Percentiles rank a stretch among this genome's conserved stretches.
Evolutionary conservation across 2,329 filamentous ascomycete genomes (phyloP).

Genomic region (Sphaerulina musiva): DNA sequence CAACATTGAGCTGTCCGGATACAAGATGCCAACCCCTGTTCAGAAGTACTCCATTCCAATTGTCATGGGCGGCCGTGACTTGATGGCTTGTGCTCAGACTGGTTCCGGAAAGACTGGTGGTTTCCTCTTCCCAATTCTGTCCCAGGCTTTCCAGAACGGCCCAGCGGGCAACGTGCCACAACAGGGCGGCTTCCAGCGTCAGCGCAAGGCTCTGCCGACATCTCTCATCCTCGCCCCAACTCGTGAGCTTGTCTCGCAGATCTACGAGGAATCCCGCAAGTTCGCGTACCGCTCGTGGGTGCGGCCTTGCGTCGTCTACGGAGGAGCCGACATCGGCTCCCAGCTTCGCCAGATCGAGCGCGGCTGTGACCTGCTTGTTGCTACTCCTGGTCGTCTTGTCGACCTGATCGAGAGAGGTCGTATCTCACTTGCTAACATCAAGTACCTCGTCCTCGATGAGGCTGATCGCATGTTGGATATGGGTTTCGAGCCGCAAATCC

Average conservation of each 20-base stretch:
- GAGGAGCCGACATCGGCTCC: slow-evolving; percentile 96
- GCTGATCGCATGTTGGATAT: slow-evolving; percentile 99
- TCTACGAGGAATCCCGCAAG: slow-evolving; percentile 95
- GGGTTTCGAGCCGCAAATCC: slow-evolving; percentile 99
- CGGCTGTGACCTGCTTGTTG: slow-evolving; percentile 93
- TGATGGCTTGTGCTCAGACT: slow-evolving; percentile 99
- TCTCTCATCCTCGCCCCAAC: slow-evolving; percentile 93
- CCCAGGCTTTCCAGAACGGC: slow-evolving; percentile 89
- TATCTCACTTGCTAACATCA: slow-evolving; percentile 97
- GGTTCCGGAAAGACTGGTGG: slow-evolving; percentile 99
- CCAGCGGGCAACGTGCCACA: slow-evolving; percentile 63
- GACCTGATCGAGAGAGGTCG: slow-evolving; percentile 97
- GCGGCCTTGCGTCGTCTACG: slow-evolving; percentile 94
- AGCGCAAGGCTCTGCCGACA: slow-evolving; percentile 96
- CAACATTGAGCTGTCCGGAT: slow-evolving; percentile 91
- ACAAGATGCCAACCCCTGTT: slow-evolving; percentile 92
- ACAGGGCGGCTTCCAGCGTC: slow-evolving; percentile 73
- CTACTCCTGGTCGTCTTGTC: slow-evolving; percentile 92
- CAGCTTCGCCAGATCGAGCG: slow-evolving; percentile 98
- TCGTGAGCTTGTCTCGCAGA: slow-evolving; percentile 97
- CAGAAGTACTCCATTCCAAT: slow-evolving; percentile 99
- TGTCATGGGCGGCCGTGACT: slow-evolving; percentile 92
- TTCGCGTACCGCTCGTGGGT: slow-evolving; percentile 99
- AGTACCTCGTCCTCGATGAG: slow-evolving; percentile 97
- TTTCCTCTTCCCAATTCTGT: slow-evolving; percentile 97